Conservation (phyloP, 208 protist species). For the Trypanosoma grayi region DNA sequence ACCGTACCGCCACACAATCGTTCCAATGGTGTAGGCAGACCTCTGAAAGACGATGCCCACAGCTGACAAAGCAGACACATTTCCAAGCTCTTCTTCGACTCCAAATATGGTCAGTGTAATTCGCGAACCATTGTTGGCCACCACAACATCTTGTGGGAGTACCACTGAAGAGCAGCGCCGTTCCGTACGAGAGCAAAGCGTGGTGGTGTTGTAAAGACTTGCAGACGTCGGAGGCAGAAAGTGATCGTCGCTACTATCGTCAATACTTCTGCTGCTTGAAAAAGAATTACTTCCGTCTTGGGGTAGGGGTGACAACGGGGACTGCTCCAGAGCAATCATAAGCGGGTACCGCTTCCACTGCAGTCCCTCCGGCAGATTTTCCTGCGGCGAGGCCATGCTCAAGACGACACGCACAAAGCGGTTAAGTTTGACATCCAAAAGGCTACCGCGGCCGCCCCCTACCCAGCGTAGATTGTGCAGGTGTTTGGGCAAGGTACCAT, state of each 20-base stretch:
- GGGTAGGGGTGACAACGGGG: slow-evolving; percentile 13
- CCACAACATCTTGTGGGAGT: slow-evolving; percentile 48
- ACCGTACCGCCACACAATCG: slow-evolving; percentile 62
- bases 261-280: slow-evolving; percentile 1
- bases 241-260: slow-evolving; percentile 1
- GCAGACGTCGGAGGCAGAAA: not conserved
- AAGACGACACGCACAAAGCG: slow-evolving; percentile 62
- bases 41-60: slow-evolving; percentile 74
- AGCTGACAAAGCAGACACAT: slow-evolving; percentile 33
- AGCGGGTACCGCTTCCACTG: slow-evolving; percentile 28
- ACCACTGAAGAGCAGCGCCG: slow-evolving; percentile 60
- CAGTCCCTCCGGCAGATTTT: slow-evolving; percentile 19
- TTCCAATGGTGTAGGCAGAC: slow-evolving; percentile 52
- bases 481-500: not conserved
- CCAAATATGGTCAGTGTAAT: slow-evolving; percentile 60
- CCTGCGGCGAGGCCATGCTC: slow-evolving; percentile 58
- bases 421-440: slow-evolving; percentile 48
- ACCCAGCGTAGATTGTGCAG: slow-evolving; percentile 60
- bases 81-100: slow-evolving; percentile 50
- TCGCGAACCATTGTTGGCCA: slow-evolving; percentile 33
- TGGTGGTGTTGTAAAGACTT: slow-evolving; percentile 45
- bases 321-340: slow-evolving; percentile 46
- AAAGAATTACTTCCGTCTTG: slow-evolving; percentile 5
- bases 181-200: slow-evolving; percentile 38
- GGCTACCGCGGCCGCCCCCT: slow-evolving; percentile 18